Evolutionary conservation across 208 protist genomes (phyloP), one percentile per base, ranked within the genome.

Genomic region (Trypanosoma scelopori): DNA sequence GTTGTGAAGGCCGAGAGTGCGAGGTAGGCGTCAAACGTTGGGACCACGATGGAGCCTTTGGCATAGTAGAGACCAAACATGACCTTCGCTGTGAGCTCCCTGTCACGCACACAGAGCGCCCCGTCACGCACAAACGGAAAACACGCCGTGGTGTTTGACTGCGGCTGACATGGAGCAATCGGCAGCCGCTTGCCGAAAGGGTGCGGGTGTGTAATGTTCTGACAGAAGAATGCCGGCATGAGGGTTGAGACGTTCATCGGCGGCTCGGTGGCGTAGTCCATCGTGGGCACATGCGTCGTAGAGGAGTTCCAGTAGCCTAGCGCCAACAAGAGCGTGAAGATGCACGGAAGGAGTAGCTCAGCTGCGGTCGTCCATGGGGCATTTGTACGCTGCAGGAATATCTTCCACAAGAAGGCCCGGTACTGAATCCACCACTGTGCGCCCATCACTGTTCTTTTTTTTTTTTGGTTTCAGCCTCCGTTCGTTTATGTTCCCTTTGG

Each of bases 381-480:
- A 49, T 79, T 74, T 70, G 73, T 74, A 39, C 78, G 78, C 71
- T 85, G 77, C 37, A 87, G 72, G 35, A 71, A 71, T 22, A 76
- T 79, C 78, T 94, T 92, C 55, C 82, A 73, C 7, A 94, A 49
- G 35, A 92, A 87, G 9, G 81, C 78, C 39, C 80, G 76, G 58
- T 84, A 75, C 68, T 92, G 86, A 42, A 85, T 78, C 39, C 56
- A 71, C 60, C 80, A 86, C 55, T 50, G 32, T 22, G 55, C 62
- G n/a, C 45, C 30, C 55, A 70, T 70, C 41, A 9, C 25, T 5
- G 11, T 32, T 20, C 35, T 58, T 25, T 39, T 41, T 3, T 37
- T 52, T 37, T 41, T 23, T 6, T 37, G 50, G 4, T 30, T 16
- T 52, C 4, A 45, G 53, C 5, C 55, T n/a, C 15, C 30, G 55